phyloP scores from a whole-genome alignment of 805 yeast genomes.

The Priceomyces castillae region DNA sequence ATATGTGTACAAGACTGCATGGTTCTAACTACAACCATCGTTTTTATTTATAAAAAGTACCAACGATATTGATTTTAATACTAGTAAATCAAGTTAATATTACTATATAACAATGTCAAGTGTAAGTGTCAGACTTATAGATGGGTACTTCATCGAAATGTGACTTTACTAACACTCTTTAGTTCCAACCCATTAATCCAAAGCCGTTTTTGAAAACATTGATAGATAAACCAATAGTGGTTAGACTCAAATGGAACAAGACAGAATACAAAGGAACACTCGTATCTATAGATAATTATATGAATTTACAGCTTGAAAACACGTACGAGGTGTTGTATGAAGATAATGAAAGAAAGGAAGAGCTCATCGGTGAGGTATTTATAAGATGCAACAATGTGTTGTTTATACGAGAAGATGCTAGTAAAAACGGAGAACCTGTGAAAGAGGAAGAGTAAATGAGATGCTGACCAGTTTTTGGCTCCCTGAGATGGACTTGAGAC shows the following conservation, averaged over 20 bases:
- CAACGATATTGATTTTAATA: too few relatives aligned
- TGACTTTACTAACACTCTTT: background rate
- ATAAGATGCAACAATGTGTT: constrained; percentile 90
- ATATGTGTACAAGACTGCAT: background rate
- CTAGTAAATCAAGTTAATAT: too few relatives aligned
- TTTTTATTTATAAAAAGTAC: background rate
- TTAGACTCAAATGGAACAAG: constrained; percentile 84
- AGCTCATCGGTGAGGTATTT: constrained; percentile 67
- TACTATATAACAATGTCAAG: constrained; percentile 9
- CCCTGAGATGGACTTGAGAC: too few relatives aligned
- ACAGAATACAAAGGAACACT: constrained; percentile 84
- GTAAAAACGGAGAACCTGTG: background rate
- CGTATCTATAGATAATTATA: constrained; percentile 82
- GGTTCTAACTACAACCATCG: background rate
- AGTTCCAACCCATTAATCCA: constrained; percentile 73
- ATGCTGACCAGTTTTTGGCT: too few relatives aligned
- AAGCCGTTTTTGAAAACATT: constrained; percentile 84
- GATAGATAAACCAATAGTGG: constrained; percentile 65
- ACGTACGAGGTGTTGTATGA: constrained; percentile 48
- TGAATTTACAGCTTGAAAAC: constrained; percentile 77
- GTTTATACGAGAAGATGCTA: constrained; percentile 54
- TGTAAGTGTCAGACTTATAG: constrained; percentile 8
- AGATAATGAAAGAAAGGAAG: constrained; percentile 33
- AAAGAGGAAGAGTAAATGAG: constrained; percentile 6
- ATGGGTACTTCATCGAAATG: background rate